phyloP scores from a whole-genome alignment of 208 protist genomes.

The Porcisia deanei region DNA sequence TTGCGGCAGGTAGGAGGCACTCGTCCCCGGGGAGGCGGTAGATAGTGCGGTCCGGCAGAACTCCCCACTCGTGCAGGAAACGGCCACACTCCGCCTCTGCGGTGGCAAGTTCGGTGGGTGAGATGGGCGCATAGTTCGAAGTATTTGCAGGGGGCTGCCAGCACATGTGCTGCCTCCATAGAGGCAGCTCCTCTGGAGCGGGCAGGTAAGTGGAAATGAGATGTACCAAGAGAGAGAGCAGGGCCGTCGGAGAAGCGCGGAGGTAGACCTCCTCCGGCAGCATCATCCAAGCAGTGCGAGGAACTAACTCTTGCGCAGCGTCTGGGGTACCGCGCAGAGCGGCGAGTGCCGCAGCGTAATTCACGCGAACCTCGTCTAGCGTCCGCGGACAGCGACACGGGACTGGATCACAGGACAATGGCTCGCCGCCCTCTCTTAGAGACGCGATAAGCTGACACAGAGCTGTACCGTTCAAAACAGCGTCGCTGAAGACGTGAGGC shows the following conservation, averaged over 20 bases:
- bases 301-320: slow-evolving; percentile 17
- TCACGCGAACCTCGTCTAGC: slow-evolving; percentile 50
- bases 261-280: slow-evolving; percentile 53
- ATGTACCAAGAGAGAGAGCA: slow-evolving; percentile 50
- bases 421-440: slow-evolving; percentile 17
- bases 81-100: slow-evolving; percentile 49
- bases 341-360: slow-evolving; percentile 42
- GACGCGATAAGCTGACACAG: slow-evolving; percentile 50
- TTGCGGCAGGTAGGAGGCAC: slow-evolving; percentile 48
- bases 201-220: slow-evolving; percentile 55
- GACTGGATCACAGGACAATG: slow-evolving; percentile 8
- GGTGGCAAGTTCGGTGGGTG: slow-evolving; percentile 25
- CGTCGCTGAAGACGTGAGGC: slow-evolving; percentile 42
- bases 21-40: slow-evolving; percentile 67
- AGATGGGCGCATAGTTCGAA: neutral
- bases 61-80: slow-evolving; percentile 48
- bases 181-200: slow-evolving; percentile 37
- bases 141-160: slow-evolving; percentile 45
- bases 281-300: slow-evolving; percentile 32
- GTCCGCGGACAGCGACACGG: slow-evolving; percentile 36
- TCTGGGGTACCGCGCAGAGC: slow-evolving; percentile 17
- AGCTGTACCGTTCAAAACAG: slow-evolving; percentile 70
- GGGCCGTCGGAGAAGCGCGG: slow-evolving; percentile 20
- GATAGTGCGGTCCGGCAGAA: slow-evolving; percentile 49
- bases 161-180: slow-evolving; percentile 27